A percentile compares a stretch with the other conserved stretches of the same genome.
Evolutionary conservation across 1,284 basidiomycete genomes (phyloP).

Genomic region (Malassezia pachydermatis): DNA sequence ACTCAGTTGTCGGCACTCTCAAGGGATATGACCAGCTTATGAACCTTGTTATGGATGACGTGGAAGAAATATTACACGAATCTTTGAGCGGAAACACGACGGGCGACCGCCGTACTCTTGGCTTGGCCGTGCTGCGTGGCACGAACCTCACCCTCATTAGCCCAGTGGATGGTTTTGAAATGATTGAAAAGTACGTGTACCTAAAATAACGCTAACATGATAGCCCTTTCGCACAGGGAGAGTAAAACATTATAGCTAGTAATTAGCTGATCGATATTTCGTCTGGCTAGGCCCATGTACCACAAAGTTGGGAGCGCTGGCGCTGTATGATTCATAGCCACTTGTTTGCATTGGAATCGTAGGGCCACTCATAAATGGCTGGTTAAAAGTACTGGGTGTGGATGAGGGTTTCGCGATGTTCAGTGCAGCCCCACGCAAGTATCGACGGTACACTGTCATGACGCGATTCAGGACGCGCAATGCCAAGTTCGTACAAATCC

Average conservation of each 20-base stretch:
- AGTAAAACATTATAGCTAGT: conserved; percentile 13
- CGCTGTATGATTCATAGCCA: neutral
- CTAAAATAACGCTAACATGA: neutral
- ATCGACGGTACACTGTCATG: neutral
- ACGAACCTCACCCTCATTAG: conserved; percentile 44
- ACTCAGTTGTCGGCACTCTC: conserved; percentile 71
- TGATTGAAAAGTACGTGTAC: conserved; percentile 42
- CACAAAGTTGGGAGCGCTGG: neutral
- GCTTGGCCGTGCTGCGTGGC: conserved; percentile 42
- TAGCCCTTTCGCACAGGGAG: conserved; percentile 31
- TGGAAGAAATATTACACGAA: conserved; percentile 59
- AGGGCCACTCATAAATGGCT: too few relatives aligned
- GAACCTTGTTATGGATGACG: conserved; percentile 86
- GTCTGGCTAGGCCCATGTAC: conserved; percentile 1
- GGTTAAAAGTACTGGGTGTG: too few relatives aligned
- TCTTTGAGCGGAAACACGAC: conserved; percentile 29
- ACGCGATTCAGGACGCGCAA: conserved; percentile 31
- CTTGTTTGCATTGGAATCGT: neutral
- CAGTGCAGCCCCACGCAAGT: neutral
- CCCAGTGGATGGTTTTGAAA: conserved; percentile 45
- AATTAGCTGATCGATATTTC: conserved; percentile 2
- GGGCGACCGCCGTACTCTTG: conserved; percentile 32
- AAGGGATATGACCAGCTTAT: conserved; percentile 95
- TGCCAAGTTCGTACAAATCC: conserved; percentile 41
- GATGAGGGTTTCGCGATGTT: neutral